Evolutionary conservation across 306 rosid genomes (phyloP).

Genomic region (Potentilla sterilis): DNA sequence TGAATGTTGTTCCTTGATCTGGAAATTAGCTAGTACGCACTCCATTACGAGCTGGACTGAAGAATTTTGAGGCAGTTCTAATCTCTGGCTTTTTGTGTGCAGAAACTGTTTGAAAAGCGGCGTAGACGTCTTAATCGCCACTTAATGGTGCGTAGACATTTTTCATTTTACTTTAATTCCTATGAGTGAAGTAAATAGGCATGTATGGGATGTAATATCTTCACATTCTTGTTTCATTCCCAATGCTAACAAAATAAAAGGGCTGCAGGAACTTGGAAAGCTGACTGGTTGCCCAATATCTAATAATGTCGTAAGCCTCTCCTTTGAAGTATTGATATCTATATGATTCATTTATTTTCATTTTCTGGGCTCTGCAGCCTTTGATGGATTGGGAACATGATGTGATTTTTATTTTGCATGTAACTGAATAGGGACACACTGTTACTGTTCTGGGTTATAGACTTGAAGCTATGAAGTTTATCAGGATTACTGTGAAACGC

Average conservation of each 20-base stretch:
- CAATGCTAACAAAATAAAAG: neutral
- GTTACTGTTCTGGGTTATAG: neutral
- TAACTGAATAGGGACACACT: neutral
- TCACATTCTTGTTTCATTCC: neutral
- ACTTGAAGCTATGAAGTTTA: neutral
- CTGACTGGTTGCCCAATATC: neutral
- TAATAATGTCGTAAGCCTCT: neutral
- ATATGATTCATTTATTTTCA: no score
- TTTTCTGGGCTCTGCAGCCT: neutral
- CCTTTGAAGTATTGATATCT: neutral
- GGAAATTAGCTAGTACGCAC: neutral
- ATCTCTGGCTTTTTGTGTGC: neutral
- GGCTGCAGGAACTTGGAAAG: neutral
- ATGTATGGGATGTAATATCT: neutral
- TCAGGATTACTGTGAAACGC: neutral
- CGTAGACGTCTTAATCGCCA: no score
- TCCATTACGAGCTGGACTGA: no score
- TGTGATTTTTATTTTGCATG: neutral
- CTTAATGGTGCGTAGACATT: neutral
- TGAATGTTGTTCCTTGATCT: neutral
- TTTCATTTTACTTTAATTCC: neutral
- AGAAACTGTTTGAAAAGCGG: neutral
- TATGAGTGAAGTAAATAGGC: neutral
- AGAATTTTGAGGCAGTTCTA: neutral
- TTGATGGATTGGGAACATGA: neutral